Evolutionary conservation across 2,329 filamentous ascomycete genomes (phyloP).

Genomic region (Penicillium sp.): DNA sequence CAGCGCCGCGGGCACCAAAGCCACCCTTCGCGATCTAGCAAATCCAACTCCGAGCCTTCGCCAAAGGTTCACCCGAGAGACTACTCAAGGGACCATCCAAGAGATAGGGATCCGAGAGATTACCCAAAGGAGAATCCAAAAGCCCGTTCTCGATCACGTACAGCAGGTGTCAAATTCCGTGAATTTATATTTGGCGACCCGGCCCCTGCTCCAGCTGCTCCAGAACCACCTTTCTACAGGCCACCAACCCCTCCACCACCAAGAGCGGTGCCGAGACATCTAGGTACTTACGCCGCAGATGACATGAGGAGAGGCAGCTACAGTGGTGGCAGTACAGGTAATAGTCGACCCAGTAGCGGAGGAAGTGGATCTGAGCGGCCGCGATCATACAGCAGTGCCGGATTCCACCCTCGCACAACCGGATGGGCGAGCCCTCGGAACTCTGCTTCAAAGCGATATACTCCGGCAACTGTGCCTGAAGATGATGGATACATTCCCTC

Average conservation of each 20-base stretch:
- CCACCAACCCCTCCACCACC: constrained; percentile 15
- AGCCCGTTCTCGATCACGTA: constrained; percentile 17
- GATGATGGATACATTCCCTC: constrained; percentile 14
- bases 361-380: constrained; percentile 25
- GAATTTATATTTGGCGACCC: constrained; percentile 27
- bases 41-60: constrained; percentile 13
- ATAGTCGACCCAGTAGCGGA: constrained; percentile 23
- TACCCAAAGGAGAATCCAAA: background rate
- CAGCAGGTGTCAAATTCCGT: constrained; percentile 23
- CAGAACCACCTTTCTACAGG: constrained; percentile 17
- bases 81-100: background rate
- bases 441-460: constrained; percentile 20
- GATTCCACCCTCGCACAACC: constrained; percentile 9
- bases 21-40: constrained; percentile 8
- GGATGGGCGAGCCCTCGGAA: constrained; percentile 23
- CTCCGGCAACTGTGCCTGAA: constrained; percentile 15
- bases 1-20: constrained; percentile 11
- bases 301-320: constrained; percentile 28
- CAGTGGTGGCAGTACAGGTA: constrained; percentile 17
- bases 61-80: background rate
- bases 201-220: constrained; percentile 12
- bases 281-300: constrained; percentile 25
- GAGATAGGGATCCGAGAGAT: background rate
- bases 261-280: constrained; percentile 14
- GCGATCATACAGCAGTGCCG: constrained; percentile 23